Conservation (phyloP, 23 red algal species). For the Agarophyton chilense region DNA sequence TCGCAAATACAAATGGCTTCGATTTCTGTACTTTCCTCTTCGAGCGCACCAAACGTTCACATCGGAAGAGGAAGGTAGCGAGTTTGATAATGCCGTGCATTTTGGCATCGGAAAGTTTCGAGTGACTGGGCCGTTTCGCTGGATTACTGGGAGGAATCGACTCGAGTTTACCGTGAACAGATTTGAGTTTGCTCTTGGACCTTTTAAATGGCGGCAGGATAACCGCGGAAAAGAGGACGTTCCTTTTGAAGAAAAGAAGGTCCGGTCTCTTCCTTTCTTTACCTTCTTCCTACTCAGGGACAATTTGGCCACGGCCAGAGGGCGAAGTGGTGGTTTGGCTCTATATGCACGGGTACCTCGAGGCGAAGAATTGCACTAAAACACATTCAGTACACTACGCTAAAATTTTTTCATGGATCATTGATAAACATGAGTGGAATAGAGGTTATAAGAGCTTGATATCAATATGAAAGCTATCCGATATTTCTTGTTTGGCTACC, state of each 20-base stretch:
- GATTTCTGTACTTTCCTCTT: conserved; percentile 60
- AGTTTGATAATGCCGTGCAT: conserved; percentile 68
- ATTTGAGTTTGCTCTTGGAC: conserved; percentile 1
- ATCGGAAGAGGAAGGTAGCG: background rate
- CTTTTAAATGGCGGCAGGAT: conserved; percentile 31
- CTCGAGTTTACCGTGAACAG: conserved; percentile 42
- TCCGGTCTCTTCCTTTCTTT: conserved; percentile 65
- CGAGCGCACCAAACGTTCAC: conserved; percentile 63
- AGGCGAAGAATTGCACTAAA: conserved; percentile 13
- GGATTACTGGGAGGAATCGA: conserved; percentile 34
- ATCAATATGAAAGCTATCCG: too few species aligned
- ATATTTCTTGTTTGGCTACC: too few species aligned
- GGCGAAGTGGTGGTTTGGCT: conserved; percentile 58
- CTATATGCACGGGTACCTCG: conserved; percentile 43
- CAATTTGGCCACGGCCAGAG: conserved; percentile 46
- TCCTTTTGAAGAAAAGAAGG: conserved; percentile 4
- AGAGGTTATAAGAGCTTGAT: background rate
- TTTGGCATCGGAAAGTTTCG: conserved; percentile 10
- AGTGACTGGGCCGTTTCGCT: conserved; percentile 52
- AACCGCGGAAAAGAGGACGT: conserved; percentile 16
- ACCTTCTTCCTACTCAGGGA: conserved; percentile 58
- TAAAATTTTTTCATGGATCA: too few species aligned
- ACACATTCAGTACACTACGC: too few species aligned
- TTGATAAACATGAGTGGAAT: background rate
- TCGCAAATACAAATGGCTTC: background rate